Evolutionary conservation across 192 early-diverging fungal species (phyloP).

Genomic region (Gamsiella multidivaricata): DNA sequence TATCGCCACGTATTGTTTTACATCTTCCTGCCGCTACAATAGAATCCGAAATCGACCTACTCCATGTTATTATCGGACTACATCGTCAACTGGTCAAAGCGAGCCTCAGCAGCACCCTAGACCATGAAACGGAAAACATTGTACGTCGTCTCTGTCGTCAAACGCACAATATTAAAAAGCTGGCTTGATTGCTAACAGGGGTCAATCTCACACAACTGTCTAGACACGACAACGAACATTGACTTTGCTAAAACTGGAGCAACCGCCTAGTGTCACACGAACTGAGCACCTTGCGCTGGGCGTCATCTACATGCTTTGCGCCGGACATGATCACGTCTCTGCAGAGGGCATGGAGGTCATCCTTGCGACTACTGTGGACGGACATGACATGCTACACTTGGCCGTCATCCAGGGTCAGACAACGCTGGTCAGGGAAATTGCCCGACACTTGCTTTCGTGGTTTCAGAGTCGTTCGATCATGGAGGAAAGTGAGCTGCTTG

Average conservation of each 20-base stretch:
- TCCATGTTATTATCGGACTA: conserved; percentile 21
- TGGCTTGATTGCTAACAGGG: background rate
- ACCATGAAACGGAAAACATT: conserved; percentile 12
- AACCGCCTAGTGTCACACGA: conserved; percentile 25
- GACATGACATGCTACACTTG: conserved; percentile 41
- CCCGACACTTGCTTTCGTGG: conserved; percentile 21
- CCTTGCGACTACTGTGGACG: background rate
- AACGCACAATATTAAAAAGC: background rate
- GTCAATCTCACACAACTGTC: background rate
- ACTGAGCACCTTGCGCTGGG: conserved; percentile 46
- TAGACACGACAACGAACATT: conserved; percentile 27
- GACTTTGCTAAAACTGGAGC: conserved; percentile 25
- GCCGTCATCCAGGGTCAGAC: conserved; percentile 30
- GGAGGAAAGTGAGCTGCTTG: conserved; percentile 4
- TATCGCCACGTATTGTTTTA: background rate
- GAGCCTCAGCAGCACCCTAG: background rate
- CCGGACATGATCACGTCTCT: conserved; percentile 14
- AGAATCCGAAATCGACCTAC: conserved; percentile 16
- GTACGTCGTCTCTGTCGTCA: conserved; percentile 7
- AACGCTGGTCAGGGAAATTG: conserved; percentile 38
- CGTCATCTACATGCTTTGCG: conserved; percentile 49
- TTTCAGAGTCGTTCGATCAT: conserved; percentile 7
- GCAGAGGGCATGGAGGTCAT: conserved; percentile 17
- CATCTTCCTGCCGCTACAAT: background rate
- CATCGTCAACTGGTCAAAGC: conserved; percentile 29